Percentiles rank a stretch among this genome's conserved stretches.
phyloP scores from a whole-genome alignment of 2,329 filamentous ascomycete genomes.

The Fusarium burgessii region DNA sequence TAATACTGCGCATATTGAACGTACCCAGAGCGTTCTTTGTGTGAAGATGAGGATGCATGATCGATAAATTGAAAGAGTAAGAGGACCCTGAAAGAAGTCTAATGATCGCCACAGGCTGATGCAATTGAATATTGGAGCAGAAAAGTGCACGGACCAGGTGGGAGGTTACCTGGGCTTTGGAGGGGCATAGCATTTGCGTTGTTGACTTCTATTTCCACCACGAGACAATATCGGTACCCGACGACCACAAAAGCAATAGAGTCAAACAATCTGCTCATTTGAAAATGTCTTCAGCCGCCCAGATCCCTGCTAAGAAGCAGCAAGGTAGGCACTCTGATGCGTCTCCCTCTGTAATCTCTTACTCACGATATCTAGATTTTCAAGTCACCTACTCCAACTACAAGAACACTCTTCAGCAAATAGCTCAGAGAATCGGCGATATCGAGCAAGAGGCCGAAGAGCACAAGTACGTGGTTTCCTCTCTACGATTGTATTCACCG shows the following conservation, averaged over 20 bases:
- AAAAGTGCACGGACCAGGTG: conserved; percentile 50
- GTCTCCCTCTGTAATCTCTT: conserved; percentile 10
- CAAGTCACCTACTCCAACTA: conserved; percentile 84
- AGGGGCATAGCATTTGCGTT: conserved; percentile 38
- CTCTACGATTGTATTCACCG: conserved; percentile 6
- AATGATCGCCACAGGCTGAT: conserved; percentile 27
- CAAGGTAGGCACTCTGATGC: conserved; percentile 66
- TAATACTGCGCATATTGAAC: not conserved
- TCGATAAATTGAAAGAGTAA: conserved; percentile 16
- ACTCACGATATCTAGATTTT: conserved; percentile 68
- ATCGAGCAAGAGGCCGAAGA: conserved; percentile 98
- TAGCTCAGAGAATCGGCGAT: conserved; percentile 96
- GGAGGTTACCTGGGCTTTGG: conserved; percentile 34
- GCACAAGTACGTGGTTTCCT: conserved; percentile 80
- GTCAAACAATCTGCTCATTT: not conserved
- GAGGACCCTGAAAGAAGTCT: conserved; percentile 39
- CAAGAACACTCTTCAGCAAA: conserved; percentile 84
- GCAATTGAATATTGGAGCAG: conserved; percentile 25
- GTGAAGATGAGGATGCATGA: conserved; percentile 97
- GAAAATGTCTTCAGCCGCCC: conserved; percentile 59
- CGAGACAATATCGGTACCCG: conserved; percentile 23
- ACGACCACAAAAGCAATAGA: conserved; percentile 9
- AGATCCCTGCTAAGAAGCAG: conserved; percentile 75
- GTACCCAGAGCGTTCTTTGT: conserved; percentile 91
- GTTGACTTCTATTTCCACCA: conserved; percentile 18